These are phyloP conservation scores for Malassezia pachydermatis DNA, from an alignment of 1,284 basidiomycete genomes.

Conservation along the genomic window DNA sequence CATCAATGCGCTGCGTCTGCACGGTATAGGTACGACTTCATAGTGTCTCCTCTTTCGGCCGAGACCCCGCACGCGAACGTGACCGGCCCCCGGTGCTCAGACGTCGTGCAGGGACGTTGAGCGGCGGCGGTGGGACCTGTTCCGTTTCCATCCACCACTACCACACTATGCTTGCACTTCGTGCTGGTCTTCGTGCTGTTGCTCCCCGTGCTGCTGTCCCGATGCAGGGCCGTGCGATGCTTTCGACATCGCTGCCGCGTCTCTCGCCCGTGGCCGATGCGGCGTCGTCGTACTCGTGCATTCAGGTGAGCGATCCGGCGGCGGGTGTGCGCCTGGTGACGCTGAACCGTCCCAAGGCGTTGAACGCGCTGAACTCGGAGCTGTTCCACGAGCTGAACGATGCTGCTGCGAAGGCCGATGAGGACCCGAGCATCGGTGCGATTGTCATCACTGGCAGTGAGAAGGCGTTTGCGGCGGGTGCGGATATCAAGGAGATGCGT, in stretches of 20 bases:
- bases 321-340: conserved; percentile 75
- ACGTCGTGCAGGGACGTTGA: no score
- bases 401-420: conserved; percentile 64
- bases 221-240: conserved; percentile 16
- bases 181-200: conserved; percentile 19
- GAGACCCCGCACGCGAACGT: not conserved
- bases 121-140: no score
- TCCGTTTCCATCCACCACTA: no score
- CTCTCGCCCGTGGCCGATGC: conserved; percentile 17
- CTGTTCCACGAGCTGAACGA: conserved; percentile 62
- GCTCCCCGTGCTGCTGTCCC: conserved; percentile 15
- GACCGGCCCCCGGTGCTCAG: not conserved
- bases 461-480: conserved; percentile 86
- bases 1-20: no score
- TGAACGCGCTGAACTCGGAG: conserved; percentile 58
- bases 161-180: conserved; percentile 18
- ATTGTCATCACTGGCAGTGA: conserved; percentile 89
- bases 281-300: conserved; percentile 54
- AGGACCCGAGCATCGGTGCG: conserved; percentile 54
- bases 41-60: conserved; percentile 3
- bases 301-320: conserved; percentile 64
- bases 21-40: no score
- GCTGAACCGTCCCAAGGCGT: conserved; percentile 86
- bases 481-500: conserved; percentile 88
- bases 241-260: conserved; percentile 32